phyloP scores from a whole-genome alignment of 129 eudicot species.

The Escallonia rubra region DNA sequence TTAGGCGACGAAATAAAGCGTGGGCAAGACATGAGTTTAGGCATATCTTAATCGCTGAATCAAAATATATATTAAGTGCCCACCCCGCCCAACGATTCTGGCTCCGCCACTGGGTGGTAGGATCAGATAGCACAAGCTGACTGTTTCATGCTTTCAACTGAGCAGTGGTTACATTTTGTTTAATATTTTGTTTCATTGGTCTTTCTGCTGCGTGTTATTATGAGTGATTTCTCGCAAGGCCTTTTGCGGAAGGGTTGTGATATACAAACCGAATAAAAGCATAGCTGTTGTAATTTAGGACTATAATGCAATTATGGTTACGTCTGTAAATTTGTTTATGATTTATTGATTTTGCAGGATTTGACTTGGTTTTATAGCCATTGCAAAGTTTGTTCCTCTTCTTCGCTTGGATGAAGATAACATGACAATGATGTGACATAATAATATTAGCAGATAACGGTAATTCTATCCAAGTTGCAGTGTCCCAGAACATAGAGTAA shows the following conservation, averaged over 20 bases:
- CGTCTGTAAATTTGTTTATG: constrained; percentile 10
- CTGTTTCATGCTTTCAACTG: neutral
- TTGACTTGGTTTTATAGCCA: neutral
- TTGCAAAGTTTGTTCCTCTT: neutral
- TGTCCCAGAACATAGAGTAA: too few relatives aligned
- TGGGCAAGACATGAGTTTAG: too few relatives aligned
- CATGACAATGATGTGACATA: too few relatives aligned
- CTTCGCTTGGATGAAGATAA: too few relatives aligned
- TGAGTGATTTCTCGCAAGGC: neutral
- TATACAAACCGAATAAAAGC: neutral
- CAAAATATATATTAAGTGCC: too few relatives aligned
- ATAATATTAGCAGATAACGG: too few relatives aligned
- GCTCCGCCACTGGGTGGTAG: too few relatives aligned
- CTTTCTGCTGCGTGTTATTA: constrained; percentile 9
- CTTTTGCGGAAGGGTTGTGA: neutral
- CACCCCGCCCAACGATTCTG: too few relatives aligned
- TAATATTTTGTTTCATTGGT: neutral
- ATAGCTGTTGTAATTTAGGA: constrained; percentile 6
- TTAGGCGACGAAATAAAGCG: too few relatives aligned
- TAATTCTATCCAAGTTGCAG: too few relatives aligned
- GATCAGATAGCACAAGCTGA: neutral
- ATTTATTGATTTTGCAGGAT: neutral
- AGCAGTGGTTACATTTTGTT: neutral
- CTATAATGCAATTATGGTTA: neutral
- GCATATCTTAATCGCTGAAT: too few relatives aligned